A percentile compares a stretch with the other conserved stretches of the same genome.
Conservation (phyloP, 1,139 yeast species). For the Protomyces inundatus region DNA sequence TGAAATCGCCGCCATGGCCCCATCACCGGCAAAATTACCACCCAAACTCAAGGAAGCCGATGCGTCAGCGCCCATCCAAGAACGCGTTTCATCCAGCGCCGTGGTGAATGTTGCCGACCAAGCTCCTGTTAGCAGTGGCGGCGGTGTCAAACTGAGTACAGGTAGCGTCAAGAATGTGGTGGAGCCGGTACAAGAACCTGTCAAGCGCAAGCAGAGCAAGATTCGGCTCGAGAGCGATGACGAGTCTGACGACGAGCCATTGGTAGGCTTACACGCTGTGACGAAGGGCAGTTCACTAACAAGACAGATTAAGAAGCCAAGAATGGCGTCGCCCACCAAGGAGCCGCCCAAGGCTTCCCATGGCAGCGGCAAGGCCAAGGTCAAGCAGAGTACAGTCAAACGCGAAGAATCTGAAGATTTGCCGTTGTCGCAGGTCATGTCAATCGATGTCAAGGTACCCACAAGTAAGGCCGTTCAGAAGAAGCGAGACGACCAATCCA, state of each 20-base stretch:
- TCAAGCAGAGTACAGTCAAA: not conserved
- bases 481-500: not conserved
- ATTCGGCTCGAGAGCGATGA: conserved; percentile 9
- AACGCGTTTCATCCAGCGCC: not conserved
- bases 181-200: not conserved
- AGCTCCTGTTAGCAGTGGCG: not conserved
- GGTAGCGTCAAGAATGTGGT: not conserved
- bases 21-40: not conserved
- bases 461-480: not conserved
- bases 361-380: not conserved
- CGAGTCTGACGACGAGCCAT: conserved; percentile 12
- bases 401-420: not conserved
- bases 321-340: not conserved
- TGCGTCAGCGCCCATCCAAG: not conserved
- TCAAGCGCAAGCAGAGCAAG: conserved; percentile 19
- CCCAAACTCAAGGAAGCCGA: not conserved
- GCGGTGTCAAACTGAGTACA: not conserved
- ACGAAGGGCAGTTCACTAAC: not conserved
- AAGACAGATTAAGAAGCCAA: conserved; percentile 7
- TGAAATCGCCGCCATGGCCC: too few relatives aligned
- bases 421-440: not conserved
- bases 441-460: not conserved
- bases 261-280: not conserved
- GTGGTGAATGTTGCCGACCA: not conserved
- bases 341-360: not conserved